Percentiles rank a stretch among this genome's conserved stretches.
Conservation (phyloP, 2,329 filamentous ascomycete species). For the Hawksworthiomyces lignivorus region DNA sequence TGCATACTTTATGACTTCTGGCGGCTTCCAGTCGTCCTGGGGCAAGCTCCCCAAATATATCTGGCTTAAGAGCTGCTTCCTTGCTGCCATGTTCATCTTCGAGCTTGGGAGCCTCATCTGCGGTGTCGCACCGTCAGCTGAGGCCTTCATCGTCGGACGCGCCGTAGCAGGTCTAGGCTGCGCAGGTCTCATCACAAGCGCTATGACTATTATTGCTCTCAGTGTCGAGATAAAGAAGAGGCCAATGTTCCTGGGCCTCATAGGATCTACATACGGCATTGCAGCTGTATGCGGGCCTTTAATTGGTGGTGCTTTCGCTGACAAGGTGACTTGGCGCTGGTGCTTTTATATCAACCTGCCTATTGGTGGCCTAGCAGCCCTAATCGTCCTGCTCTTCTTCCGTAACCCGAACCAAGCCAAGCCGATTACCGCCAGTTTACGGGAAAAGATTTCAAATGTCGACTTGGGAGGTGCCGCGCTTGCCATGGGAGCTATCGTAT, state of each 20-base stretch:
- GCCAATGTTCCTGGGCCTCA: background rate
- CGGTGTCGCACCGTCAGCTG: slow-evolving; percentile 33
- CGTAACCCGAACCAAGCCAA: too few relatives aligned
- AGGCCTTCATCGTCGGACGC: slow-evolving; percentile 38
- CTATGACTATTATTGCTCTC: background rate
- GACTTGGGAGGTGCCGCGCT: slow-evolving; percentile 27
- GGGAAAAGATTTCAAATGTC: background rate
- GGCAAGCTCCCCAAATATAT: slow-evolving; percentile 19
- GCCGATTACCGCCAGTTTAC: too few relatives aligned
- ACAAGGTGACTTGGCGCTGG: slow-evolving; percentile 17
- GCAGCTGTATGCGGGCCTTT: slow-evolving; percentile 20
- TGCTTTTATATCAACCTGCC: slow-evolving; percentile 36
- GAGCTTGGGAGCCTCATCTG: slow-evolving; percentile 18
- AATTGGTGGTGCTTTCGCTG: slow-evolving; percentile 18
- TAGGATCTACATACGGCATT: slow-evolving; percentile 10
- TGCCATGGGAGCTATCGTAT: slow-evolving; percentile 32
- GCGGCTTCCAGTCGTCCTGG: slow-evolving; percentile 16
- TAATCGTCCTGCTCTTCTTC: background rate
- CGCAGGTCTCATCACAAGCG: slow-evolving; percentile 36
- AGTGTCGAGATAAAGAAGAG: background rate
- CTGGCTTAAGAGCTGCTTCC: slow-evolving; percentile 34
- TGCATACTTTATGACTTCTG: slow-evolving; percentile 36
- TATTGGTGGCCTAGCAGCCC: background rate
- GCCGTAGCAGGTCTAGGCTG: slow-evolving; percentile 40
- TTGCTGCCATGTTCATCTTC: slow-evolving; percentile 18